Base-by-base conservation (phyloP, 192 early-diverging fungal genomes). In the Backusella luteola region DNA sequence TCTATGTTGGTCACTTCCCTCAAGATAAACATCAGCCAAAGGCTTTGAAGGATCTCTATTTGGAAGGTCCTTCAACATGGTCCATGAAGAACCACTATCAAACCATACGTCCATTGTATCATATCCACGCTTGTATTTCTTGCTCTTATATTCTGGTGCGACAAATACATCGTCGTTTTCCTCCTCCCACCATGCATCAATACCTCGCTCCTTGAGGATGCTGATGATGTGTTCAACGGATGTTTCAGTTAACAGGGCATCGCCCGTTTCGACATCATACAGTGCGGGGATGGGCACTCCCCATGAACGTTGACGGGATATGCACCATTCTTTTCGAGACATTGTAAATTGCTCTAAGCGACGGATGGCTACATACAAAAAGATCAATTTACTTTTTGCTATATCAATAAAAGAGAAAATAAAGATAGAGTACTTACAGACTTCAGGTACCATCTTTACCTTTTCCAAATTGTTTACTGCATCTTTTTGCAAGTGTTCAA, bases 81-180 rank as follows among this genome's bases (percentile, higher is more conserved):
- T 90, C 94, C 94, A 94, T 29, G 90, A 92, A 44, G 89, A 91
- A 7, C 94, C 94, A 75, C 90, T 92, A 75, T 95, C 94, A 73
- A 95, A 95, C 93, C 94, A 95, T 29, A 95, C 94, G 71, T 95
- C 94, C 94, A 95, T 94, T 0, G 93, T 95, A 74, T 95, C 94
- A 38, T 79, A 83, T n/a, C 93, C 92, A 44, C 85, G 81, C 38
- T 80, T 79, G 67, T 91, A 94, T 0, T 59, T 83, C 44, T 86
- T 86, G 9, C 76, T 71, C 12, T 77, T 83, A 76, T 91, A 91
- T 68, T 86, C 76, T 3, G 91, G 90, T 11, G 87, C 89, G 32
- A 94, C 67, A 71, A 91, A 87, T 14, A 88, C 49, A 56, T 87
- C 84, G n/a, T 90, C 92, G 6, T 88, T 89, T 21, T 86, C 75